phyloP scores from a whole-genome alignment of 2,329 filamentous ascomycete species.

The Teratosphaeria pseudoeucalypti region DNA sequence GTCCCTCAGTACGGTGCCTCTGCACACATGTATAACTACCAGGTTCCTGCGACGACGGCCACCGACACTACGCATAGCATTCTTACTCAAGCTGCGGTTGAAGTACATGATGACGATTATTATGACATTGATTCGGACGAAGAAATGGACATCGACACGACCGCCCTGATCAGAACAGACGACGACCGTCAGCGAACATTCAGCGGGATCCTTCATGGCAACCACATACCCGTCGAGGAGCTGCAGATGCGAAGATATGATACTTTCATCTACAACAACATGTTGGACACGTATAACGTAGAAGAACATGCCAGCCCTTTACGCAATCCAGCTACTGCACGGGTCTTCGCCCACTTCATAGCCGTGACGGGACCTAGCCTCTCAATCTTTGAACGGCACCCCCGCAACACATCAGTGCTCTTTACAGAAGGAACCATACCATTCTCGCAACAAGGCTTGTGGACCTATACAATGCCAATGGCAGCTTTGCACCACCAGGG shows the following conservation, averaged over 20 bases:
- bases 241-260: constrained; percentile 31
- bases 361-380: constrained; percentile 77
- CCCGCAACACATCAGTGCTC: constrained; percentile 59
- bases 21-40: not conserved
- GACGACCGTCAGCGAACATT: constrained; percentile 15
- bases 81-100: constrained; percentile 31
- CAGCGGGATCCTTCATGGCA: constrained; percentile 16
- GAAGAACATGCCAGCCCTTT: constrained; percentile 52
- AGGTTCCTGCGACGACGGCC: not conserved
- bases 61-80: constrained; percentile 16
- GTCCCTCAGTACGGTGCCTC: not conserved
- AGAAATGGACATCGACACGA: constrained; percentile 24
- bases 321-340: constrained; percentile 66
- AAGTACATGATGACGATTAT: constrained; percentile 40
- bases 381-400: constrained; percentile 77
- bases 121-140: constrained; percentile 40
- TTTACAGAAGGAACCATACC: constrained; percentile 53
- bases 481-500: constrained; percentile 77
- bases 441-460: constrained; percentile 49
- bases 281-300: constrained; percentile 35
- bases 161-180: constrained; percentile 6
- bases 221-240: constrained; percentile 18
- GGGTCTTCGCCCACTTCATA: constrained; percentile 85
- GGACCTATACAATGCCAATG: constrained; percentile 71
- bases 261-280: constrained; percentile 37